Percentiles rank a stretch among this genome's conserved stretches.
Evolutionary conservation across 2,329 filamentous ascomycete species (phyloP).

Genomic region (Dactylella cylindrospora): DNA sequence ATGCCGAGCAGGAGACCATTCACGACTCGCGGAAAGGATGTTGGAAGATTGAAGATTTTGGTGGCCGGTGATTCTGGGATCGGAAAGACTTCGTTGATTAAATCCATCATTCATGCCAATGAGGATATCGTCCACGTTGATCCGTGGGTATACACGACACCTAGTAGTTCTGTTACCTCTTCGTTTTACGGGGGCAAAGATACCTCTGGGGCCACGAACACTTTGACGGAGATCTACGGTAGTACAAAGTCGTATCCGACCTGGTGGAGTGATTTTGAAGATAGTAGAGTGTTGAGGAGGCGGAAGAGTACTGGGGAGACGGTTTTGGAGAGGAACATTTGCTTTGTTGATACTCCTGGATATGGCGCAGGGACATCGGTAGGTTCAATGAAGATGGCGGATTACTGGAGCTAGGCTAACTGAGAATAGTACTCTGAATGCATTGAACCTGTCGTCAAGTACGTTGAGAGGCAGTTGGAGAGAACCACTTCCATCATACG

Average conservation of each 20-base stretch:
- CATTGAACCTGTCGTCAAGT: slow-evolving; percentile 65
- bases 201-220: slow-evolving; percentile 45
- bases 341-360: slow-evolving; percentile 83
- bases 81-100: slow-evolving; percentile 87
- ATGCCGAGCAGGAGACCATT: slow-evolving; percentile 89
- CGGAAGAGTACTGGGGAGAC: slow-evolving; percentile 73
- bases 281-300: slow-evolving; percentile 62
- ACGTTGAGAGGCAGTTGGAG: slow-evolving; percentile 70
- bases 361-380: slow-evolving; percentile 61
- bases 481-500: slow-evolving; percentile 63
- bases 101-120: slow-evolving; percentile 80
- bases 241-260: slow-evolving; percentile 81
- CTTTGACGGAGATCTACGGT: slow-evolving; percentile 70
- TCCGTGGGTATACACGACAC: slow-evolving; percentile 55
- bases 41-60: slow-evolving; percentile 87
- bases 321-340: slow-evolving; percentile 85
- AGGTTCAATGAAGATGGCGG: slow-evolving; percentile 48
- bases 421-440: slow-evolving; percentile 57
- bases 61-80: slow-evolving; percentile 75
- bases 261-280: slow-evolving; percentile 83
- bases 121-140: slow-evolving; percentile 95
- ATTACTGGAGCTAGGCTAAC: slow-evolving; percentile 2
- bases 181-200: slow-evolving; percentile 46
- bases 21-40: slow-evolving; percentile 76
- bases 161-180: slow-evolving; percentile 44